Conservation (phyloP, 257 asterid genomes). For the Solanum sejunctum region DNA sequence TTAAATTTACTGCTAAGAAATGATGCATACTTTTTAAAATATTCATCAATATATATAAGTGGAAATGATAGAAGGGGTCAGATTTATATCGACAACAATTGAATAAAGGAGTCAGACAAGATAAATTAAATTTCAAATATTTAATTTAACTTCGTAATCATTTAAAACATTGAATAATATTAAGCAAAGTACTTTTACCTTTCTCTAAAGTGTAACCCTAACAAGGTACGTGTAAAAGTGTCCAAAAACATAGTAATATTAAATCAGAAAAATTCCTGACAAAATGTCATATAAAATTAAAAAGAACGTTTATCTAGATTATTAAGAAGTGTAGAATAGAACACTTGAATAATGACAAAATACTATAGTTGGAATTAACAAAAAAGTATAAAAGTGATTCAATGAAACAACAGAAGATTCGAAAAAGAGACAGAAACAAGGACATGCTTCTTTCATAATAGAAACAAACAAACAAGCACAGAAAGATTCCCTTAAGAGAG, state of each 20-base stretch:
- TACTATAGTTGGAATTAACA: background rate
- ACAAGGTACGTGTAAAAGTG: background rate
- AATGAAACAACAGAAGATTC: slow-evolving; percentile 2
- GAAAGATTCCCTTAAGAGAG: background rate
- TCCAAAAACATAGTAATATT: background rate
- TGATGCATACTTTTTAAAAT: background rate
- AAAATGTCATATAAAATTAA: background rate
- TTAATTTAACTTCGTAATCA: background rate
- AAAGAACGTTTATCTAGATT: background rate
- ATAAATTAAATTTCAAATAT: background rate
- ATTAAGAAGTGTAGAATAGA: background rate
- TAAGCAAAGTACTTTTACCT: background rate
- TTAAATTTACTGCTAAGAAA: background rate
- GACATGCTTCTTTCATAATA: background rate
- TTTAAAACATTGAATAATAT: background rate
- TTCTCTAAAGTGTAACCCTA: background rate
- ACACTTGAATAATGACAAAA: background rate
- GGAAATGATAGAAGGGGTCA: background rate
- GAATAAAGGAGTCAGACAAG: background rate
- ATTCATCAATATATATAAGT: background rate
- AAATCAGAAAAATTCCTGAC: background rate
- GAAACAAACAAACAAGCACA: background rate
- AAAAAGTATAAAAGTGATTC: background rate
- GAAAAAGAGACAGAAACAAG: background rate
- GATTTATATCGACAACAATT: background rate